Evolutionary conservation across 2,329 filamentous ascomycete genomes (phyloP).

Genomic region (Parastagonospora avenae): DNA sequence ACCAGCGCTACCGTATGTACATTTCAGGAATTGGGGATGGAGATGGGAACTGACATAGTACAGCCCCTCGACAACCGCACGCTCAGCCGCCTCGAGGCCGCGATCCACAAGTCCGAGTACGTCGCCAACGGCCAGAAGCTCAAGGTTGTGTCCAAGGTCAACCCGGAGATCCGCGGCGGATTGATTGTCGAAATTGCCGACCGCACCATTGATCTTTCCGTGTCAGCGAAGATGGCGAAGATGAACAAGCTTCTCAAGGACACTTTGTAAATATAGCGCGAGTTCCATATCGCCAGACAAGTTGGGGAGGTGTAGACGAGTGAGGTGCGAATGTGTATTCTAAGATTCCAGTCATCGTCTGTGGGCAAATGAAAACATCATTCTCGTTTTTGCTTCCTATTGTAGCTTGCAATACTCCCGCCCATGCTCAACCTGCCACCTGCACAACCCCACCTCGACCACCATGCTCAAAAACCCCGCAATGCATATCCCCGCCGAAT

Average conservation of each 20-base stretch:
- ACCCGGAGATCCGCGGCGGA: conserved; percentile 91
- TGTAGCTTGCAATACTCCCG: conserved; percentile 60
- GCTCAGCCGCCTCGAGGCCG: conserved; percentile 81
- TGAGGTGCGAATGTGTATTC: conserved; percentile 39
- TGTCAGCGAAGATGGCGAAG: conserved; percentile 92
- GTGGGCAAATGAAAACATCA: neutral
- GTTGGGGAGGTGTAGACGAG: conserved; percentile 9
- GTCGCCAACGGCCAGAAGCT: conserved; percentile 93
- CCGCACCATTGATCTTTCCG: conserved; percentile 96
- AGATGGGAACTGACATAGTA: conserved; percentile 18
- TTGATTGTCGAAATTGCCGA: conserved; percentile 96
- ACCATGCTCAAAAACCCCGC: conserved; percentile 83
- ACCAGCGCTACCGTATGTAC: conserved; percentile 82
- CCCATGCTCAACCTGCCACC: conserved; percentile 82
- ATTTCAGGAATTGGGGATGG: neutral
- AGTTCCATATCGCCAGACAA: conserved; percentile 16
- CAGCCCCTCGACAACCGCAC: conserved; percentile 87
- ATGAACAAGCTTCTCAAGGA: conserved; percentile 99
- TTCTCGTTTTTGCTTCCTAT: conserved; percentile 6
- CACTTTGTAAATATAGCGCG: conserved; percentile 76
- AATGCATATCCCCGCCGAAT: conserved; percentile 87
- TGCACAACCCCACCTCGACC: conserved; percentile 81
- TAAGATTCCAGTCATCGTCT: conserved; percentile 25
- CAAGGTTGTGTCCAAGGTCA: conserved; percentile 94
- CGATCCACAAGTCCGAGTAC: conserved; percentile 87